Evolutionary conservation across 306 rosid species (phyloP).

Genomic region (Citrullus mucosospermus): DNA sequence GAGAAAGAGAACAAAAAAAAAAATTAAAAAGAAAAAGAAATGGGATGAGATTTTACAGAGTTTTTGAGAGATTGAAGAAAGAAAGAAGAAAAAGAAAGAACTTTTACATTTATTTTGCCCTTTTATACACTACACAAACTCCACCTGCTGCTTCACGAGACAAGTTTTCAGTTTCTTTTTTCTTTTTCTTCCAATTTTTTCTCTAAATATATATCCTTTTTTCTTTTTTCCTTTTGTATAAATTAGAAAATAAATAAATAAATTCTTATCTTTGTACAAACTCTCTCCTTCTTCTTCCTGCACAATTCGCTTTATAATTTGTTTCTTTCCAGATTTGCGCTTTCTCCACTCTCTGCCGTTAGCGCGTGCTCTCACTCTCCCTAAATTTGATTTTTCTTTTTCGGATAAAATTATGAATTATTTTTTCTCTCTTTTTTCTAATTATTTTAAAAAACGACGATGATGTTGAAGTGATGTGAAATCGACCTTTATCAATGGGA

Average conservation of each 20-base stretch:
- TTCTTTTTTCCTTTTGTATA: too few species aligned
- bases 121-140: neutral
- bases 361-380: neutral
- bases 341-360: neutral
- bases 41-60: constrained; percentile 11
- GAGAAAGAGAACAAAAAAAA: neutral
- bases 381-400: neutral
- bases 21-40: neutral
- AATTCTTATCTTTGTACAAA: neutral
- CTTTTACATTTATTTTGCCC: constrained; percentile 15
- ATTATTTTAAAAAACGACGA: neutral
- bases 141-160: constrained; percentile 79
- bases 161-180: constrained; percentile 23
- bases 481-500: neutral
- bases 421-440: neutral
- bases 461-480: neutral
- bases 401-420: neutral
- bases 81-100: constrained; percentile 14
- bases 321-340: neutral
- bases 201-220: neutral
- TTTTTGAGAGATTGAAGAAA: constrained; percentile 11
- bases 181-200: neutral
- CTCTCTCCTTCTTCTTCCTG: neutral
- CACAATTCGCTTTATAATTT: constrained; percentile 8
- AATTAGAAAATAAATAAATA: too few species aligned